Evolutionary conservation across 148 eudicot genomes (phyloP).

Genomic region (Rhododendron ovatum): DNA sequence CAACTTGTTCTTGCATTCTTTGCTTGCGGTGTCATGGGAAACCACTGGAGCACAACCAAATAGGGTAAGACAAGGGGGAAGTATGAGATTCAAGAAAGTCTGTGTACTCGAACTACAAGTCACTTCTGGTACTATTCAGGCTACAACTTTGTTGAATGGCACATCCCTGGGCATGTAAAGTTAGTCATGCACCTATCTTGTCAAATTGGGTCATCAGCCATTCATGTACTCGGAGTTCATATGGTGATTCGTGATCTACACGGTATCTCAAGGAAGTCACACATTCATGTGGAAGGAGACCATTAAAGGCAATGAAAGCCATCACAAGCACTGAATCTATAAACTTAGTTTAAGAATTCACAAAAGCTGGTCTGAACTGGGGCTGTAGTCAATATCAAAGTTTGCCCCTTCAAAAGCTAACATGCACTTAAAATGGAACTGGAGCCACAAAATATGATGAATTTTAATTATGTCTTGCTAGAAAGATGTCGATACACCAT

Average conservation of each 20-base stretch:
- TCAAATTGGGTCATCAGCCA: neutral
- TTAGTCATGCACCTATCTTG: neutral
- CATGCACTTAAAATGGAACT: neutral
- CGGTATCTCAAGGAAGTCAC: neutral
- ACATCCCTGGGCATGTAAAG: neutral
- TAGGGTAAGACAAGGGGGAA: neutral
- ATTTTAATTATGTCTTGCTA: neutral
- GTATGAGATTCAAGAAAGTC: neutral
- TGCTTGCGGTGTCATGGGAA: conserved; percentile 73
- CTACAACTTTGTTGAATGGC: neutral
- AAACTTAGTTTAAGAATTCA: neutral
- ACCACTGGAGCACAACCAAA: conserved; percentile 41
- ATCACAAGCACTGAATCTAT: neutral
- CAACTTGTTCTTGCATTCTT: conserved; percentile 70
- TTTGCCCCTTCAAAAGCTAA: neutral
- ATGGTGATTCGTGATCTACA: neutral
- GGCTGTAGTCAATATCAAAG: neutral
- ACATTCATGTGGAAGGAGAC: neutral
- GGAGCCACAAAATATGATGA: neutral
- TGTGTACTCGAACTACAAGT: neutral
- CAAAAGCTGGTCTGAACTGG: neutral
- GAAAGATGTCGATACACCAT: neutral
- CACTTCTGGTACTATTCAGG: neutral
- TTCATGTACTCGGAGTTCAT: neutral
- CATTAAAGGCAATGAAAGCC: neutral